phyloP scores from a whole-genome alignment of 2,329 filamentous ascomycete genomes.

The Pochonia chlamydosporia region DNA sequence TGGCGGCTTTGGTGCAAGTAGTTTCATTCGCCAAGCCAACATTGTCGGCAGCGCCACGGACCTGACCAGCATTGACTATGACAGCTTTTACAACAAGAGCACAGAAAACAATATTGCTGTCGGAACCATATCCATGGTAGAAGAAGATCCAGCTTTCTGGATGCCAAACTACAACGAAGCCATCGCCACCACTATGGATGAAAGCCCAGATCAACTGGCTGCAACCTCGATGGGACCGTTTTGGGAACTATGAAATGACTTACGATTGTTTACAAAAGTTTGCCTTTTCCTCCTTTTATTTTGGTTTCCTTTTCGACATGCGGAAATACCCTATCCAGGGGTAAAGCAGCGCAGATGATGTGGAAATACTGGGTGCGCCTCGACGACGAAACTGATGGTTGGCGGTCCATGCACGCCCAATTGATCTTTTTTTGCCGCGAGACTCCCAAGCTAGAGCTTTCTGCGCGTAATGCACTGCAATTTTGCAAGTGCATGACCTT shows the following conservation, averaged over 20 bases:
- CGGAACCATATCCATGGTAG: constrained; percentile 42
- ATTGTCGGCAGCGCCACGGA: constrained; percentile 36
- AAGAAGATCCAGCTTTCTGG: constrained; percentile 47
- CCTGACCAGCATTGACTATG: constrained; percentile 46
- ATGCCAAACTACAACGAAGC: constrained; percentile 39
- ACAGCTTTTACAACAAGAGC: constrained; percentile 48
- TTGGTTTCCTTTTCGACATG: constrained; percentile 8
- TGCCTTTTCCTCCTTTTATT: constrained; percentile 4
- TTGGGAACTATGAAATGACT: constrained; percentile 28
- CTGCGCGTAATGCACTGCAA: background rate
- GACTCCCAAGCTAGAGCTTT: background rate
- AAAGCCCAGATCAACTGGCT: constrained; percentile 28
- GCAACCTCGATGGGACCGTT: constrained; percentile 24
- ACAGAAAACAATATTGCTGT: constrained; percentile 31
- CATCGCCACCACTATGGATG: constrained; percentile 28
- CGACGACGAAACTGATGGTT: too few relatives aligned
- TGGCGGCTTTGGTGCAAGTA: constrained; percentile 39
- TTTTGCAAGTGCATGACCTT: constrained; percentile 1
- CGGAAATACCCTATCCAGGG: background rate
- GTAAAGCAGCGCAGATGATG: background rate
- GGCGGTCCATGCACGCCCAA: too few relatives aligned
- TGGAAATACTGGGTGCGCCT: background rate
- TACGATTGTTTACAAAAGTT: constrained; percentile 1
- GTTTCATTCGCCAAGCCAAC: constrained; percentile 40
- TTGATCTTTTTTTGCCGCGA: too few relatives aligned